Evolutionary conservation across 169 alveolate species (phyloP), one percentile per base, ranked within the genome.

Genomic region (Plasmodium coatneyi): DNA sequence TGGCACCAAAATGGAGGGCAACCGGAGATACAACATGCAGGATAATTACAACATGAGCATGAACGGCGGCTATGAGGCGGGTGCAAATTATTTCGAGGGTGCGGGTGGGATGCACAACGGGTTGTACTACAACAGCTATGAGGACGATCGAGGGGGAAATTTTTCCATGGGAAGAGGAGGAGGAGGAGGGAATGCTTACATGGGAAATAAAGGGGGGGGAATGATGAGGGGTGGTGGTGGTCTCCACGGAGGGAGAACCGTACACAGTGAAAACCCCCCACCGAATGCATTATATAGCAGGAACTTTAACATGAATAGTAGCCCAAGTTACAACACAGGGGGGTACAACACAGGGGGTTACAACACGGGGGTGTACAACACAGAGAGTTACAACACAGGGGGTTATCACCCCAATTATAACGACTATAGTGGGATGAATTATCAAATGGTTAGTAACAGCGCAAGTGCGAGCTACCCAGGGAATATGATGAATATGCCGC

Each of bases 321-420:
- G 43, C 72, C 16, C 83, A 25, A 83, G 43, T 70, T 83, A 83
- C n/a, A n/a, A 66, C 36, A 22, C 74, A 12, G 90, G 79, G 5
- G 25, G 41, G n/a, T n/a, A n/a, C n/a, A n/a, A 66, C 36, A 22
- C 74, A 12, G 90, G 79, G 5, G 25, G 41, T 54, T 66, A 25
- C n/a, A n/a, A n/a, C n/a, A n/a, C n/a, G n/a, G n/a, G n/a, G n/a
- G n/a, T n/a, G n/a, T n/a, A n/a, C n/a, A n/a, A n/a, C n/a, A n/a
- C n/a, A n/a, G n/a, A n/a, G n/a, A 83, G 43, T 70, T 83, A 83
- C n/a, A n/a, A 66, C 36, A 22, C 74, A 12, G 90, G 79, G 5
- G 25, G 41, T 54, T 66, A 25, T 41, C 36, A 32, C 22, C 5
- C 39, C 1, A 12, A 81, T 81, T 43, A 71, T 28, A 71, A 43